A percentile compares a stretch with the other conserved stretches of the same genome.
phyloP scores from a whole-genome alignment of 2,329 filamentous ascomycete genomes.

The Hymenoscyphus infarciens region DNA sequence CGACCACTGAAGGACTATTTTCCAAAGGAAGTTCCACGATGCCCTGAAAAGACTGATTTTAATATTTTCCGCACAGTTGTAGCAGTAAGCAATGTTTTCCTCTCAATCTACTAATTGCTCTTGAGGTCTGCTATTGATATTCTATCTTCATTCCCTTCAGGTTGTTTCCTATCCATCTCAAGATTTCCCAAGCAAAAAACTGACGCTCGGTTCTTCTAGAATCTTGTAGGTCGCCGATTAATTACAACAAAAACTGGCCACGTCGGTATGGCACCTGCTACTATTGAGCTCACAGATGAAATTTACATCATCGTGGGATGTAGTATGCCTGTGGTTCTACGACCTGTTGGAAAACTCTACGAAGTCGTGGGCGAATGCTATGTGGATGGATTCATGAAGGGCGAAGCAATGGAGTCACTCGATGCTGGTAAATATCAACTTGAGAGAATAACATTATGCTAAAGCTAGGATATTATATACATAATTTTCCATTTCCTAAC shows the following conservation, averaged over 20 bases:
- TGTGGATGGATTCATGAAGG: conserved; percentile 16
- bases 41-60: neutral
- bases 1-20: neutral
- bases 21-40: neutral
- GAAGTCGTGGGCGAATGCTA: conserved; percentile 18
- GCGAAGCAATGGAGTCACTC: conserved; percentile 17
- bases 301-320: conserved; percentile 15
- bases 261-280: conserved; percentile 13
- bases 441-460: neutral
- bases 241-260: conserved; percentile 4
- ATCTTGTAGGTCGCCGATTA: neutral
- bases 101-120: neutral
- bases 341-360: conserved; percentile 12
- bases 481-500: neutral
- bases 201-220: neutral
- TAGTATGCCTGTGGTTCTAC: conserved; percentile 14
- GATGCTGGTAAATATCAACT: neutral
- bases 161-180: neutral
- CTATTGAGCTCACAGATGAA: conserved; percentile 8
- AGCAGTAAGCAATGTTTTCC: neutral
- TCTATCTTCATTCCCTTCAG: neutral
- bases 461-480: neutral
- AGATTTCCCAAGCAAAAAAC: neutral
- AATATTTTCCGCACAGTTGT: neutral
- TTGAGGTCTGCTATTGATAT: too few relatives aligned